Conservation (phyloP, 306 rosid genomes). For the Astragalus membranaceus region DNA sequence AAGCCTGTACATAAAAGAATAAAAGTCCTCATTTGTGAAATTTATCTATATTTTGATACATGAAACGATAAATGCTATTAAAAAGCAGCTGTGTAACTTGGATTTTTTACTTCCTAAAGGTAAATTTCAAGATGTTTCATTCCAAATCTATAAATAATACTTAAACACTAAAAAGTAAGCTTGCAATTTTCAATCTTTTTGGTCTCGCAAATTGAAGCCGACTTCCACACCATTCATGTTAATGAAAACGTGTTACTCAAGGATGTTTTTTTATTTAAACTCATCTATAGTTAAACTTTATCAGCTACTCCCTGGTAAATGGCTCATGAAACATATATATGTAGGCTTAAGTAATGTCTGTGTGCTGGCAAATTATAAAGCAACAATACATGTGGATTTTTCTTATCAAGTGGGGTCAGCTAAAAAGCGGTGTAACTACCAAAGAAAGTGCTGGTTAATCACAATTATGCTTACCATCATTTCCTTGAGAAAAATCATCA, state of each 20-base stretch:
- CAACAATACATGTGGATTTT: neutral
- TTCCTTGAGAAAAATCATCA: constrained; percentile 64
- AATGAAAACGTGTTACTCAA: neutral
- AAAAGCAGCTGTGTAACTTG: neutral
- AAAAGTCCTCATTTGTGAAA: neutral
- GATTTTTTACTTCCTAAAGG: neutral
- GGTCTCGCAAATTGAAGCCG: neutral
- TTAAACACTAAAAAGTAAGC: neutral
- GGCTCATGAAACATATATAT: neutral
- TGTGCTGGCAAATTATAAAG: neutral
- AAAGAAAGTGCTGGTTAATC: neutral
- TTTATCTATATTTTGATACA: neutral
- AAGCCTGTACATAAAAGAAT: neutral
- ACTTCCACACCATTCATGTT: neutral
- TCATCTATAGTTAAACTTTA: neutral
- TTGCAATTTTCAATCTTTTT: neutral
- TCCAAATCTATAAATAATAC: neutral
- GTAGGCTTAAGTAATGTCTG: neutral
- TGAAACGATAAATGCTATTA: neutral
- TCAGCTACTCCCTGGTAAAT: neutral
- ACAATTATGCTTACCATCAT: constrained; percentile 46
- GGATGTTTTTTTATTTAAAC: neutral
- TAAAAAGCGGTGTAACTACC: neutral
- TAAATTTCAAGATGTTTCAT: neutral
- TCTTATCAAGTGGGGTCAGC: neutral